phyloP scores from a whole-genome alignment of 225 moss, liverwort and hornwort species.

The Climacium dendroides region DNA sequence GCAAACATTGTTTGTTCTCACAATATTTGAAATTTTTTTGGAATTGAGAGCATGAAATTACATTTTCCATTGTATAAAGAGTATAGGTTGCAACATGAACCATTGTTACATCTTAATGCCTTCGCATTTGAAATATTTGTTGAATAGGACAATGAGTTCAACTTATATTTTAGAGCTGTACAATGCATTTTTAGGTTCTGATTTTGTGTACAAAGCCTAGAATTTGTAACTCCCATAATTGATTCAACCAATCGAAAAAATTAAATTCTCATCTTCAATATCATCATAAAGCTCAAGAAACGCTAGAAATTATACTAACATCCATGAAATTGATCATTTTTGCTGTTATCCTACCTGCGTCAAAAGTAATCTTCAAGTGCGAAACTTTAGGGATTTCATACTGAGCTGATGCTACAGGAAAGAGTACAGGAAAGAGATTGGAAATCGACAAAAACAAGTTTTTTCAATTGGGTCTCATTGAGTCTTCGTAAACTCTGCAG shows the following conservation, averaged over 20 bases:
- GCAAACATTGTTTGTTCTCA: not conserved
- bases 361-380: not conserved
- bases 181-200: no score
- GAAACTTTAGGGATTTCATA: not conserved
- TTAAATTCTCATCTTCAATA: not conserved
- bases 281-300: not conserved
- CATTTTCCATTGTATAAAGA: no score
- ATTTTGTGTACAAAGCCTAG: no score
- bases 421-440: no score
- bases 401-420: not conserved
- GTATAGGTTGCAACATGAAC: no score
- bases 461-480: not conserved
- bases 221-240: not conserved
- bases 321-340: not conserved
- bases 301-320: not conserved
- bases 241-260: not conserved
- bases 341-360: accelerated
- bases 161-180: not conserved
- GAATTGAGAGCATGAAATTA: not conserved
- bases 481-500: not conserved
- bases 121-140: not conserved
- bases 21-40: not conserved
- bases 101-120: not conserved
- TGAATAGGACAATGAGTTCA: not conserved
- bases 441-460: not conserved